Base-by-base conservation (phyloP, 768 basidiomycete species). In the Mycena pura region DNA sequence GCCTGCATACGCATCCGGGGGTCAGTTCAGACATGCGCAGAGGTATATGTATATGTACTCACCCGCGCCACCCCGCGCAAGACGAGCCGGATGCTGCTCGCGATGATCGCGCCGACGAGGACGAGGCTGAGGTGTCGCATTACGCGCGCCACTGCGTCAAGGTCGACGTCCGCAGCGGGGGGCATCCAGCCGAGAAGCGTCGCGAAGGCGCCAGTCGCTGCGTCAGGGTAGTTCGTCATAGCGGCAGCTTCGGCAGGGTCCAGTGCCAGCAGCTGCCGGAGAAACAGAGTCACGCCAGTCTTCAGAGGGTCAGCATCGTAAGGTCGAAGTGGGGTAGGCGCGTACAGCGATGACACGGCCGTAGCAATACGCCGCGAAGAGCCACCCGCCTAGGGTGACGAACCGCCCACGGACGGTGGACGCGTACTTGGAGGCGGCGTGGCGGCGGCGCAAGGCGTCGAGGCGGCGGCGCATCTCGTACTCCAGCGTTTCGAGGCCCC, bases 41-140 rank as follows among this genome's bases (percentile, higher is more conserved):
- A 14, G 3, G 21, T 11, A 46, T 46, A 13, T 39, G 17, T 48
- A 48, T 65, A 39, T 49, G 44, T 17, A 46, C 27, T 5, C 65
- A 82, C 89, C 66, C 86, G 76, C 0, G 88, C 86, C 22, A 88
- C 91, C 13, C 88, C 88, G 17, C 80, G 77, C 64, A 95, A 74
- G 5, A 94, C 90, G 4, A 85, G 77, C 29, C 91, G 78, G 31
- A 95, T 82, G 59, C 88, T 91, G 45, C 83, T 87, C 17, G 91
- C 67, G 58, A 95, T 90, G 70, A 95, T 91, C 45, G 85, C 74
- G 14, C 93, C 93, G 27, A 93, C 89, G 14, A 95, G 80, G 1
- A 79, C 76, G 8, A 94, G 78, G 69, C 91, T 91, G 71, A 73
- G 73, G 54, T 84, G 84, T 5, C 84, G 71, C 50, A 84, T 72